Evolutionary conservation across 2,329 filamentous ascomycete genomes (phyloP).

Genomic region (Cyphellophora attinorum): DNA sequence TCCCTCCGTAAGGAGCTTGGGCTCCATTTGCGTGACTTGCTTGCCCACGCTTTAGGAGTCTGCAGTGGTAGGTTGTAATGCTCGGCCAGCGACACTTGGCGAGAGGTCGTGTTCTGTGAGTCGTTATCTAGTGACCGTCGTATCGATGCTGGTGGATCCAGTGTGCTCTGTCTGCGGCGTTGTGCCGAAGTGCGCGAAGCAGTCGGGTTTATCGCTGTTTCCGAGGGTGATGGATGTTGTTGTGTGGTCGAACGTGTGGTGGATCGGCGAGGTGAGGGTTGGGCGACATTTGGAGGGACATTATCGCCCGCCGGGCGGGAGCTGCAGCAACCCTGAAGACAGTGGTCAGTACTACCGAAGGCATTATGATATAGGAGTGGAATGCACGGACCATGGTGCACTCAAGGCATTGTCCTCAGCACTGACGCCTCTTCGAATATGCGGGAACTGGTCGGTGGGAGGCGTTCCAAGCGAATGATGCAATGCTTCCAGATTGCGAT

Average conservation of each 20-base stretch:
- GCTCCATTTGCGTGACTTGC: constrained; percentile 59
- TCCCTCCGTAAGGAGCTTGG: constrained; percentile 59
- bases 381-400: too few species aligned
- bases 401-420: too few species aligned
- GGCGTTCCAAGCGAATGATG: too few species aligned
- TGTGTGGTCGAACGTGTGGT: too few species aligned
- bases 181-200: constrained; percentile 10
- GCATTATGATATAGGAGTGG: too few species aligned
- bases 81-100: constrained; percentile 32
- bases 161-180: constrained; percentile 1
- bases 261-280: constrained; percentile 10
- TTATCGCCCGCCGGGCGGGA: constrained; percentile 11
- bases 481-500: too few species aligned
- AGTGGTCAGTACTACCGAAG: too few species aligned
- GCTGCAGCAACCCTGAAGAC: constrained; percentile 16
- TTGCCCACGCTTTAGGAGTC: constrained; percentile 52
- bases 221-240: constrained; percentile 11
- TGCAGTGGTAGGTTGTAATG: constrained; percentile 63
- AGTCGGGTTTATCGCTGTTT: constrained; percentile 14
- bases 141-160: constrained; percentile 9
- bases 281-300: constrained; percentile 1
- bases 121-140: constrained; percentile 2
- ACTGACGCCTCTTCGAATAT: too few species aligned
- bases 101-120: constrained; percentile 4
- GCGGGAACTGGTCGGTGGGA: too few species aligned